Percentiles rank a stretch among this genome's conserved stretches.
These are phyloP conservation scores for Crithidia sp. DNA, from an alignment of 208 protist species.

Conservation along the genomic window DNA sequence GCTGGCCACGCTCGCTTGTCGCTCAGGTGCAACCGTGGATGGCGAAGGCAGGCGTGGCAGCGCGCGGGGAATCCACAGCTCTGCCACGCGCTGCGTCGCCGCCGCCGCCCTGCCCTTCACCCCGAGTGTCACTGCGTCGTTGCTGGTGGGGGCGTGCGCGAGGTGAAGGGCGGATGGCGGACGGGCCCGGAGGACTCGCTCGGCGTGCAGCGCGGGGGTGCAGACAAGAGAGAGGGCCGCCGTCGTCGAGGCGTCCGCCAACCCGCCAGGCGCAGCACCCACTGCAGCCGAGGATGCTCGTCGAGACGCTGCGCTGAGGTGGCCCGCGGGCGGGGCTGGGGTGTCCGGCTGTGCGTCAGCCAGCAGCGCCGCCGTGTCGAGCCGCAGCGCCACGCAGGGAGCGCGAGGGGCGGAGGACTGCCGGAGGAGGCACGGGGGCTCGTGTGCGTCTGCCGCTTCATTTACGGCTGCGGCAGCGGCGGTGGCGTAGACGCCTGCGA, in stretches of 20 bases:
- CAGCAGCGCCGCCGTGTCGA: conserved; percentile 29
- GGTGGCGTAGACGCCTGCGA: conserved; percentile 6
- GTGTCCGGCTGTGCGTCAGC: conserved; percentile 5
- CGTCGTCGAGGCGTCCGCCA: neutral
- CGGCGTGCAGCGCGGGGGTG: conserved; percentile 12
- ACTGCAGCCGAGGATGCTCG: neutral
- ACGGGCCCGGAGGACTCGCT: conserved; percentile 17
- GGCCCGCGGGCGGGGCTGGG: too few relatives aligned
- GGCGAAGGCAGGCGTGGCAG: conserved; percentile 7
- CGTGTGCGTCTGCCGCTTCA: neutral
- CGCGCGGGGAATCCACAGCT: conserved; percentile 31
- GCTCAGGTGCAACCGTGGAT: neutral
- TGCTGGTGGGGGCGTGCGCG: conserved; percentile 15
- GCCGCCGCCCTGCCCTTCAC: neutral
- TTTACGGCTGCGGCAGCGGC: neutral
- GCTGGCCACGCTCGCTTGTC: too few relatives aligned
- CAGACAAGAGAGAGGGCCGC: neutral
- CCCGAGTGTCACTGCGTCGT: neutral
- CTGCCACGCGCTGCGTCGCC: conserved; percentile 22
- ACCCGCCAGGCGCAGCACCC: neutral
- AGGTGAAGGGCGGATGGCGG: conserved; percentile 20
- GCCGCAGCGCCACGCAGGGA: conserved; percentile 10
- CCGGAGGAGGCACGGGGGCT: too few relatives aligned
- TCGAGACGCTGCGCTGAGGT: neutral
- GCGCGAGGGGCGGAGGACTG: too few relatives aligned